Evolutionary conservation across 805 yeast species (phyloP).

Genomic region (Teunomyces kruisii): DNA sequence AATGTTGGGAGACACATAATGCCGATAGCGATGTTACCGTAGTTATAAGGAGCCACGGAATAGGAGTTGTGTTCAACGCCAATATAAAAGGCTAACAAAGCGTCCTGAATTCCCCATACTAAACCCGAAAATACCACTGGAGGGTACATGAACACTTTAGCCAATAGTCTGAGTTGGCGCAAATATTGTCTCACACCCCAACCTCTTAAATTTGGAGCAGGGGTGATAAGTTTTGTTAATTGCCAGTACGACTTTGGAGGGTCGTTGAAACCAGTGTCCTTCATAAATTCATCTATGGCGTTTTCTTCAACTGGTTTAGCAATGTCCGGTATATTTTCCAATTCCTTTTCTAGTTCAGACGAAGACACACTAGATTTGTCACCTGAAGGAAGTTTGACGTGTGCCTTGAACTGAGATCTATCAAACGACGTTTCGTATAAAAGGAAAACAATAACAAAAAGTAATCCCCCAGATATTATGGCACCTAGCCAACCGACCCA

Average conservation of each 20-base stretch:
- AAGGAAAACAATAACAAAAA: constrained; percentile 53
- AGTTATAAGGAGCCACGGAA: constrained; percentile 65
- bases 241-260: constrained; percentile 41
- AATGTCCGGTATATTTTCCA: neutral
- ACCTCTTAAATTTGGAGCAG: constrained; percentile 60
- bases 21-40: constrained; percentile 67
- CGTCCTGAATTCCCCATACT: constrained; percentile 80
- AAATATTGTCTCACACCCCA: constrained; percentile 65
- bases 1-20: constrained; percentile 72
- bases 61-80: constrained; percentile 71
- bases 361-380: neutral
- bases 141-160: constrained; percentile 61
- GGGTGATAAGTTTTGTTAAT: constrained; percentile 50
- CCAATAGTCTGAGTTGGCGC: constrained; percentile 47
- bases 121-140: constrained; percentile 64
- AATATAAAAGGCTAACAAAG: constrained; percentile 69
- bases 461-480: constrained; percentile 38
- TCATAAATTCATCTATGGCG: neutral
- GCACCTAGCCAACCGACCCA: constrained; percentile 82
- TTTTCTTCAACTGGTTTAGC: neutral
- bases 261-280: constrained; percentile 5
- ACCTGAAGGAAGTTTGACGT: neutral
- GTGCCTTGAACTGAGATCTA: constrained; percentile 30
- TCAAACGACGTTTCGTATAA: constrained; percentile 75
- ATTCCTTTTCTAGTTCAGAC: constrained; percentile 1